Conservation (phyloP, 2,329 filamentous ascomycete species). For the Pseudocercospora macadamiae region DNA sequence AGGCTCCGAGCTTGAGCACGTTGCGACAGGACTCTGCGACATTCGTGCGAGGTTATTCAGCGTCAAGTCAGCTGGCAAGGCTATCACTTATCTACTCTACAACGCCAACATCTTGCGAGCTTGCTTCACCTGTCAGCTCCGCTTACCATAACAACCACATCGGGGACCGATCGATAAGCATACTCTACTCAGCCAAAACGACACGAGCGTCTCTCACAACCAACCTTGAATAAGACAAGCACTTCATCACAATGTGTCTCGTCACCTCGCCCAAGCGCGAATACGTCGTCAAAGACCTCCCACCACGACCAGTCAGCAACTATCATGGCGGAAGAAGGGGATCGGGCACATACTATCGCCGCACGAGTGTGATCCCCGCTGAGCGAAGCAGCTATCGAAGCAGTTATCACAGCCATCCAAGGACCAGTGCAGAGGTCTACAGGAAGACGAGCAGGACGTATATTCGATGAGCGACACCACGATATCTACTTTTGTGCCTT, state of each 20-base stretch:
- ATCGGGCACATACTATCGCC: constrained; percentile 21
- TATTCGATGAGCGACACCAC: constrained; percentile 27
- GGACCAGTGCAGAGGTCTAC: constrained; percentile 29
- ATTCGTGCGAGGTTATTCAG: background rate
- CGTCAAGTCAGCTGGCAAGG: background rate
- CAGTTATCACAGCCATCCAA: constrained; percentile 24
- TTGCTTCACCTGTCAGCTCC: background rate
- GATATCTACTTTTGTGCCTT: too few species aligned
- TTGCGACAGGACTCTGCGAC: constrained; percentile 3
- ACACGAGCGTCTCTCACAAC: background rate
- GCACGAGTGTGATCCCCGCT: constrained; percentile 28
- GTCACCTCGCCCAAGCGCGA: constrained; percentile 31
- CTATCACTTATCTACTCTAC: background rate
- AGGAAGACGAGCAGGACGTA: constrained; percentile 32
- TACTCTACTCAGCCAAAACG: too few species aligned
- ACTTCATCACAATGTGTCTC: constrained; percentile 33
- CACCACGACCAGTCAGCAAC: constrained; percentile 38
- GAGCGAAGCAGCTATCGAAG: constrained; percentile 30
- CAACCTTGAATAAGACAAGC: background rate
- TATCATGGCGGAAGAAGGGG: constrained; percentile 32
- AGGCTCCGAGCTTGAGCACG: background rate
- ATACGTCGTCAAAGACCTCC: constrained; percentile 28
- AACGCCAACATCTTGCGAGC: background rate
- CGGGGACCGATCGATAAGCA: too few species aligned
- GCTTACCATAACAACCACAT: background rate